These are phyloP conservation scores for Mortierella sp. DNA, from an alignment of 371 early-diverging fungal species.

Conservation along the genomic window DNA sequence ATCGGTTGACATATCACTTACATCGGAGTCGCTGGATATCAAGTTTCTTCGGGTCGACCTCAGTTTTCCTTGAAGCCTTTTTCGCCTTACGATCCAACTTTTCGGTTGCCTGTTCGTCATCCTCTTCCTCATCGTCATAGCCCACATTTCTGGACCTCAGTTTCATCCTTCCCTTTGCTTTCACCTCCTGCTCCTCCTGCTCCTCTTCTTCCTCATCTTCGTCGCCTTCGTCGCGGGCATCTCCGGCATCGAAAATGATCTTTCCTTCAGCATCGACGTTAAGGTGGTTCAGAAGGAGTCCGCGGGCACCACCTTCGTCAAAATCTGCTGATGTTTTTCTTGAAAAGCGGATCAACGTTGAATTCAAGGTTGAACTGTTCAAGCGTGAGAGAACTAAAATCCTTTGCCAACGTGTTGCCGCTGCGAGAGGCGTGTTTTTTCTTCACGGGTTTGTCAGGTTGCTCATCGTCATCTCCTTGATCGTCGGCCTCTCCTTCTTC, in stretches of 20 bases:
- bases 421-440: slow-evolving; percentile 55
- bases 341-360: slow-evolving; percentile 95
- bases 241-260: slow-evolving; percentile 94
- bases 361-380: slow-evolving; percentile 95
- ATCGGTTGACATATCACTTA: slow-evolving; percentile 8
- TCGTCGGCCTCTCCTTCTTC: slow-evolving; percentile 59
- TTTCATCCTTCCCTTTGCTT: not conserved
- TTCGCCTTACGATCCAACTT: slow-evolving; percentile 3
- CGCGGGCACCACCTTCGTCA: slow-evolving; percentile 98
- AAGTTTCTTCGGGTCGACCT: slow-evolving; percentile 33
- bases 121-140: not conserved
- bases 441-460: slow-evolving; percentile 55
- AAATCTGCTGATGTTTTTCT: slow-evolving; percentile 97
- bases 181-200: slow-evolving; percentile 41
- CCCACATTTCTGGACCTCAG: not conserved
- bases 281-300: slow-evolving; percentile 89
- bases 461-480: slow-evolving; percentile 61
- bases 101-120: slow-evolving; percentile 34
- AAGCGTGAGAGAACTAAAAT: slow-evolving; percentile 78
- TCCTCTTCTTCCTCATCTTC: slow-evolving; percentile 43
- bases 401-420: slow-evolving; percentile 84
- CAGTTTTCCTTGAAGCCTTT: slow-evolving; percentile 25
- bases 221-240: slow-evolving; percentile 66
- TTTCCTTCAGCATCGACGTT: slow-evolving; percentile 82
- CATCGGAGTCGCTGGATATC: slow-evolving; percentile 47